phyloP scores from a whole-genome alignment of 1,139 yeast species.

The Suhomyces wounanorum region DNA sequence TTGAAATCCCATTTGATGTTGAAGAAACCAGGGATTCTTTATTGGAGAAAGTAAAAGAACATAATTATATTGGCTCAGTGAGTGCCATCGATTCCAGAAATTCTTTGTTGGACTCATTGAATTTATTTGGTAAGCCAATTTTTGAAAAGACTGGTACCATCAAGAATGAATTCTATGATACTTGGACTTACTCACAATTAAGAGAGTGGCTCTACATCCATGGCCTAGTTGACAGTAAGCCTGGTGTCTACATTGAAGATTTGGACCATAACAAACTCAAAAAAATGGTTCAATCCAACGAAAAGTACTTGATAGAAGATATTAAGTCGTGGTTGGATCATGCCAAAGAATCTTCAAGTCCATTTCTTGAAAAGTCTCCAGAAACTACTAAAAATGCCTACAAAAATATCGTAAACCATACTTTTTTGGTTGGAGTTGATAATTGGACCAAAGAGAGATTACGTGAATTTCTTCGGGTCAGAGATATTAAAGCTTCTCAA shows the following conservation, averaged over 20 bases:
- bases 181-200: slow-evolving; percentile 36
- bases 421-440: slow-evolving; percentile 48
- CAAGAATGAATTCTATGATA: slow-evolving; percentile 47
- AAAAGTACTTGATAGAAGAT: slow-evolving; percentile 45
- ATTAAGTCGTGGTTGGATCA: slow-evolving; percentile 37
- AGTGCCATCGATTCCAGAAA: slow-evolving; percentile 37
- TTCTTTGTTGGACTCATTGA: slow-evolving; percentile 40
- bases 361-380: slow-evolving; percentile 28
- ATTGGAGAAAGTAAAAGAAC: slow-evolving; percentile 42
- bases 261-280: slow-evolving; percentile 23
- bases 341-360: slow-evolving; percentile 28
- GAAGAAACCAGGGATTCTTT: slow-evolving; percentile 43
- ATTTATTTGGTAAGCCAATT: slow-evolving; percentile 34
- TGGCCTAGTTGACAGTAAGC: slow-evolving; percentile 29
- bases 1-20: slow-evolving; percentile 44
- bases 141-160: slow-evolving; percentile 44
- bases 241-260: slow-evolving; percentile 23
- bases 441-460: slow-evolving; percentile 52
- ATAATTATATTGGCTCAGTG: slow-evolving; percentile 42
- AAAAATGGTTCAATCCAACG: slow-evolving; percentile 21
- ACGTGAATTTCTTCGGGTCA: slow-evolving; percentile 51
- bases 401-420: slow-evolving; percentile 42
- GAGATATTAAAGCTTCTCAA: slow-evolving; percentile 50
- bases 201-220: slow-evolving; percentile 33
- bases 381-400: slow-evolving; percentile 17